These are phyloP conservation scores for Paraphoma sp. DNA, from an alignment of 2,329 filamentous ascomycete genomes.

Conservation along the genomic window DNA sequence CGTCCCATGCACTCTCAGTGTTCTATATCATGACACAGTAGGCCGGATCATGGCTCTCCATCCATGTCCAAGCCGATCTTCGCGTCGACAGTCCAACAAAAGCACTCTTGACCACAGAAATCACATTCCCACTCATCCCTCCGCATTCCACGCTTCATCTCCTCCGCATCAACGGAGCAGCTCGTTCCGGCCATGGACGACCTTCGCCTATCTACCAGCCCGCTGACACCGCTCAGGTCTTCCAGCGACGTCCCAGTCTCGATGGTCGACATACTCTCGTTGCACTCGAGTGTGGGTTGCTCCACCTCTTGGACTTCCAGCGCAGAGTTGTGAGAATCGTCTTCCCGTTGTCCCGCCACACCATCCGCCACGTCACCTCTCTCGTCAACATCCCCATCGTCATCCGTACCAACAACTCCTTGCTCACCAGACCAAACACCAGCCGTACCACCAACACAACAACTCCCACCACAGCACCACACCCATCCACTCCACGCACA, in stretches of 20 bases:
- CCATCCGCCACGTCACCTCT: no score
- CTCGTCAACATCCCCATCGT: neutral
- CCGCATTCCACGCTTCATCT: neutral
- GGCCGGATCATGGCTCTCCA: neutral
- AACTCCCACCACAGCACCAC: slow-evolving; percentile 2
- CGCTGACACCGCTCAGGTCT: no score
- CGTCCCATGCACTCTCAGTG: no score
- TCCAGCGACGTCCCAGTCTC: no score
- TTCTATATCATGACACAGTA: neutral
- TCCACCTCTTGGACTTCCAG: no score
- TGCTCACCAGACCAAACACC: neutral
- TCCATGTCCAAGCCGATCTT: neutral
- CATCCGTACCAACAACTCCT: neutral
- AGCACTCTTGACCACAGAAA: slow-evolving; percentile 26
- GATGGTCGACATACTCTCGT: no score
- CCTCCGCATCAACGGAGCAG: neutral
- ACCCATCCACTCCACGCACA: neutral
- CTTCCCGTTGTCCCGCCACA: no score
- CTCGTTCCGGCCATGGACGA: no score
- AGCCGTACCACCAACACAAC: neutral
- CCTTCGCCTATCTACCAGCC: no score
- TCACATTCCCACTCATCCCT: slow-evolving; percentile 24
- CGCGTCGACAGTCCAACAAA: slow-evolving; percentile 7
- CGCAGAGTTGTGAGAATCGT: no score
- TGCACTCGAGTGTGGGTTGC: no score